Conservation (phyloP, 208 protist genomes). For the Crithidia sp. region DNA sequence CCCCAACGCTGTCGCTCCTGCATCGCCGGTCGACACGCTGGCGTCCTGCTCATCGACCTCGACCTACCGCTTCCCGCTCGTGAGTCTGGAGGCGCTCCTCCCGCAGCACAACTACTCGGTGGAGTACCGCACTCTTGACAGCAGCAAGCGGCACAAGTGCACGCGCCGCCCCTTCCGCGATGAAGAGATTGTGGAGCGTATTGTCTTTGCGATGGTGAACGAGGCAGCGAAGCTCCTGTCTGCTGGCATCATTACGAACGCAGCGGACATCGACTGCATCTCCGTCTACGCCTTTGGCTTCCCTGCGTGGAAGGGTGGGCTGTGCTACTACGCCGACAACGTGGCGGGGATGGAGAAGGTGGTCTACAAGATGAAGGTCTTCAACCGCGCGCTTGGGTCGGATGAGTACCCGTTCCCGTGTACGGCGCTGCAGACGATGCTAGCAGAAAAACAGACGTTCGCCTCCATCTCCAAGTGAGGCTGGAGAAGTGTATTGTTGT, state of each 20-base stretch:
- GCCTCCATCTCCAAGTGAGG: slow-evolving; percentile 21
- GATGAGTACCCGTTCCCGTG: slow-evolving; percentile 65
- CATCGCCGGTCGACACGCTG: not conserved
- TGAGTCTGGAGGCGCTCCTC: slow-evolving; percentile 29
- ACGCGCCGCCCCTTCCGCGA: slow-evolving; percentile 66
- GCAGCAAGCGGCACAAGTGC: slow-evolving; percentile 57
- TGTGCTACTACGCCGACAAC: slow-evolving; percentile 79
- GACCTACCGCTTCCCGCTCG: slow-evolving; percentile 27
- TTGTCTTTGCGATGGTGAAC: slow-evolving; percentile 90
- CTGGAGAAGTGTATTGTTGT: not conserved
- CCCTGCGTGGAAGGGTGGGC: slow-evolving; percentile 77
- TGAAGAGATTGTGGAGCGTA: slow-evolving; percentile 88
- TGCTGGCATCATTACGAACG: slow-evolving; percentile 68
- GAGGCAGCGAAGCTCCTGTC: slow-evolving; percentile 86
- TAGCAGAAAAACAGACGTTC: slow-evolving; percentile 53
- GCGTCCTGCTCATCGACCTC: not conserved
- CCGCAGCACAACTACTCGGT: slow-evolving; percentile 59
- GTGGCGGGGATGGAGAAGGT: slow-evolving; percentile 56
- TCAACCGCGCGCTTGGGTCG: slow-evolving; percentile 50
- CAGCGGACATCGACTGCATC: slow-evolving; percentile 88
- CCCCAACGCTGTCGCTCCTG: no score
- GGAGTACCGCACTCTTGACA: slow-evolving; percentile 59
- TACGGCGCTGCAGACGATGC: slow-evolving; percentile 51
- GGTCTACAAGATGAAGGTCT: slow-evolving; percentile 67
- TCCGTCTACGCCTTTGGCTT: slow-evolving; percentile 89